A percentile compares a stretch with the other conserved stretches of the same genome.
These are phyloP conservation scores for Lactarius sanguifluus DNA, from an alignment of 768 basidiomycete genomes.

Conservation along the genomic window DNA sequence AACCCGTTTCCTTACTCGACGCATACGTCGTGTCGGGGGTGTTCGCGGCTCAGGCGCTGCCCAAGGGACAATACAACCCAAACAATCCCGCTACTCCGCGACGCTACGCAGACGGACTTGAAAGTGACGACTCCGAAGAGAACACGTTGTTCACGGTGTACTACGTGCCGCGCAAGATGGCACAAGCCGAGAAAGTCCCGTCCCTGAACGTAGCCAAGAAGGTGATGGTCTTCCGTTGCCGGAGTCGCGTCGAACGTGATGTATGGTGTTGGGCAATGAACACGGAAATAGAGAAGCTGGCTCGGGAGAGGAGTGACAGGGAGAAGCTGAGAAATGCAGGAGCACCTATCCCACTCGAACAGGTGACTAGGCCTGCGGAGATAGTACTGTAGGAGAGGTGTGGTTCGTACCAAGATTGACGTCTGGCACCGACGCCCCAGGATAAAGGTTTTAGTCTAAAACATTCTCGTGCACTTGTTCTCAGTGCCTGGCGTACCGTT, in stretches of 20 bases:
- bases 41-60: conserved; percentile 66
- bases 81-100: conserved; percentile 55
- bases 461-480: background rate
- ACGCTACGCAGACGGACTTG: conserved; percentile 87
- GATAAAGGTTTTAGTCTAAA: background rate
- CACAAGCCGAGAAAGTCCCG: conserved; percentile 39
- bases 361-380: background rate
- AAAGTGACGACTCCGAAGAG: conserved; percentile 83
- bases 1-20: conserved; percentile 62
- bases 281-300: conserved; percentile 81
- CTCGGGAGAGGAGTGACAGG: conserved; percentile 57
- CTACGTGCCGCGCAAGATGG: conserved; percentile 47
- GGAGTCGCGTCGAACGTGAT: conserved; percentile 87
- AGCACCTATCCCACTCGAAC: conserved; percentile 38
- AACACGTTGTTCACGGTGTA: conserved; percentile 85
- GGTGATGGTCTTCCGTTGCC: conserved; percentile 63
- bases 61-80: conserved; percentile 60
- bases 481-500: background rate
- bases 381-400: background rate
- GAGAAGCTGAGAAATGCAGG: conserved; percentile 67
- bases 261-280: conserved; percentile 95
- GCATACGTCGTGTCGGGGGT: conserved; percentile 88
- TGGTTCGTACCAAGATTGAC: background rate
- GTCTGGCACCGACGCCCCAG: background rate
- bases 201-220: conserved; percentile 58